These are phyloP conservation scores for Caloboletus inedulis DNA, from an alignment of 1,284 basidiomycete genomes.

Conservation along the genomic window DNA sequence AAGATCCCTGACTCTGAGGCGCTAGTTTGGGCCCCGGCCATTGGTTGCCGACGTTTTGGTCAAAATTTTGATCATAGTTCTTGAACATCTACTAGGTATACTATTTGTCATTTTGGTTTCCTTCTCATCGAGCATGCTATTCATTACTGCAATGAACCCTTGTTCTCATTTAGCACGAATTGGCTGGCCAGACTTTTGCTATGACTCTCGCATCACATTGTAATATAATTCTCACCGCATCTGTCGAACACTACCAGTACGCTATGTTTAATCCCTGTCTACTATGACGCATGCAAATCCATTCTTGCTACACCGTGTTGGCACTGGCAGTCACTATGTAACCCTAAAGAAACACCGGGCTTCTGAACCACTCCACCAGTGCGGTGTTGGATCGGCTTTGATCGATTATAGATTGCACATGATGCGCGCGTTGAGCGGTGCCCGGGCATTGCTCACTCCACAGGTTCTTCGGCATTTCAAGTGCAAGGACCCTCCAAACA, in stretches of 20 bases:
- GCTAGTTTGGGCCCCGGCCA: neutral
- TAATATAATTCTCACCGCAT: neutral
- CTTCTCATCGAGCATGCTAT: neutral
- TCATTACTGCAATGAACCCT: neutral
- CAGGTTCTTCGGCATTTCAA: neutral
- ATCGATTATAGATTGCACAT: constrained; percentile 22
- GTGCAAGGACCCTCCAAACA: constrained; percentile 10
- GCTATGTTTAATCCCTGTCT: neutral
- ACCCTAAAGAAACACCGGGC: neutral
- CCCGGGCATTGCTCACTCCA: neutral
- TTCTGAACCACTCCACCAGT: constrained; percentile 3
- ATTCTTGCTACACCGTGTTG: neutral
- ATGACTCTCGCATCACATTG: neutral
- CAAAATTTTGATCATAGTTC: neutral
- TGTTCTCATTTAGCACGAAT: neutral
- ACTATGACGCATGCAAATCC: neutral
- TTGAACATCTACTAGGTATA: neutral
- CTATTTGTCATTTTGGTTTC: neutral
- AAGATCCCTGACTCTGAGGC: neutral
- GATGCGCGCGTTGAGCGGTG: constrained; percentile 7
- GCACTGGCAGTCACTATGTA: neutral
- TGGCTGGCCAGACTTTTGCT: neutral
- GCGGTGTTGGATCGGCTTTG: constrained; percentile 22
- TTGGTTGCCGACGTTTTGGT: neutral
- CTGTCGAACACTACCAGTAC: neutral